phyloP scores from a whole-genome alignment of 2,329 filamentous ascomycete genomes.

The Geosmithia flava region DNA sequence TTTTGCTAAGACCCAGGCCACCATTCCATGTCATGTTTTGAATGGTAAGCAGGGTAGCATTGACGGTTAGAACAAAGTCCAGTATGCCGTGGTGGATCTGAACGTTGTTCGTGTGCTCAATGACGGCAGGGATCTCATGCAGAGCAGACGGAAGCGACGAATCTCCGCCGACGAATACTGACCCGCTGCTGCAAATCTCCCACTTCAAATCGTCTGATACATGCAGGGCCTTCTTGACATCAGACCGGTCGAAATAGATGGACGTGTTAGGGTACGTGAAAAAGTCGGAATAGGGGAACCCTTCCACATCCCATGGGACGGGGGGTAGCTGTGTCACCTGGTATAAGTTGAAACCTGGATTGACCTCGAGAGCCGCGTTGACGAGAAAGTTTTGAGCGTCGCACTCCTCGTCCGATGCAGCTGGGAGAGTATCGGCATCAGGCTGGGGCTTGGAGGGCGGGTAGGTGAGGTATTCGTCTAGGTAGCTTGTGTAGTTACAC shows the following conservation, averaged over 20 bases:
- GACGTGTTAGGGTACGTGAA: slow-evolving; percentile 39
- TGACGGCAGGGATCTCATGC: slow-evolving; percentile 51
- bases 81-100: slow-evolving; percentile 61
- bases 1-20: slow-evolving; percentile 50
- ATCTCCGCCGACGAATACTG: slow-evolving; percentile 31
- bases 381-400: slow-evolving; percentile 43
- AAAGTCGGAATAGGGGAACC: slow-evolving; percentile 54
- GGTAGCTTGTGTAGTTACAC: slow-evolving; percentile 52
- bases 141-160: slow-evolving; percentile 26
- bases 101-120: slow-evolving; percentile 58
- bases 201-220: slow-evolving; percentile 37
- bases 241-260: slow-evolving; percentile 57
- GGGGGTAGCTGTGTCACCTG: slow-evolving; percentile 63
- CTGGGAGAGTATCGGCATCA: slow-evolving; percentile 22
- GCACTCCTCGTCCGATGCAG: slow-evolving; percentile 33
- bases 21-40: slow-evolving; percentile 77
- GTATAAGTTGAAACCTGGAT: slow-evolving; percentile 75
- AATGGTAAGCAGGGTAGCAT: slow-evolving; percentile 57
- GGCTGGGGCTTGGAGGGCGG: slow-evolving; percentile 46
- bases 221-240: slow-evolving; percentile 58
- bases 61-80: slow-evolving; percentile 54
- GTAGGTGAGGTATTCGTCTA: slow-evolving; percentile 51
- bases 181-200: slow-evolving; percentile 36
- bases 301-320: slow-evolving; percentile 56
- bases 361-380: slow-evolving; percentile 39